A percentile compares a stretch with the other conserved stretches of the same genome.
Evolutionary conservation across 2,329 filamentous ascomycete genomes (phyloP).

Genomic region (Magnaporthiopsis incrustans): DNA sequence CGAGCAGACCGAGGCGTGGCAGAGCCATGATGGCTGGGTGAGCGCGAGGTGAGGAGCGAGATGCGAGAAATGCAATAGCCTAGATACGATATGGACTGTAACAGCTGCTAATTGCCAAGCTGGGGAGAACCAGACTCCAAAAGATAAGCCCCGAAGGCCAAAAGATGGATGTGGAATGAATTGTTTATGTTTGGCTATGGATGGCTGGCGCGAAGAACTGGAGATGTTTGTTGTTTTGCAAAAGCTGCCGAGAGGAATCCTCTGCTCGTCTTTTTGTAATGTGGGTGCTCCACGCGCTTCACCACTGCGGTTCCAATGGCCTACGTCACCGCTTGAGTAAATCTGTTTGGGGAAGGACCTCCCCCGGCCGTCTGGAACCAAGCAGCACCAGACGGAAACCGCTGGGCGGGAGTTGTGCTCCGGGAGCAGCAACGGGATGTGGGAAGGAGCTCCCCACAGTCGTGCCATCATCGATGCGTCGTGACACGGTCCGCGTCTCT

Average conservation of each 20-base stretch:
- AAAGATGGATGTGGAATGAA: too few species aligned
- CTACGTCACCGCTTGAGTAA: neutral
- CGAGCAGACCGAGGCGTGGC: neutral
- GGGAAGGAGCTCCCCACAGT: neutral
- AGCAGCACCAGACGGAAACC: neutral
- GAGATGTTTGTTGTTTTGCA: neutral
- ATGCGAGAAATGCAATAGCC: neutral
- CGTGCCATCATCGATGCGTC: neutral
- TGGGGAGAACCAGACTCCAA: too few species aligned
- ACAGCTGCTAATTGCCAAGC: too few species aligned
- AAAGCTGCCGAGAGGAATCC: neutral
- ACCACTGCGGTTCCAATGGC: neutral
- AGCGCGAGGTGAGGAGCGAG: neutral
- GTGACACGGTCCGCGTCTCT: neutral
- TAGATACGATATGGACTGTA: neutral
- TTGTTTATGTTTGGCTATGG: too few species aligned
- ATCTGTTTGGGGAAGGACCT: neutral
- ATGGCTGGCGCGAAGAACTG: too few species aligned
- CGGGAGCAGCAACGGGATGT: too few species aligned
- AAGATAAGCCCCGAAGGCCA: too few species aligned
- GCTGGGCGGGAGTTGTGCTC: neutral
- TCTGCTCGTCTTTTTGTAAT: neutral
- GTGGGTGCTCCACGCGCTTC: too few species aligned
- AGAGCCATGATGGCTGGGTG: constrained; percentile 2
- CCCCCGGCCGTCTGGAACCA: neutral